Evolutionary conservation across 75 land plant species (phyloP).

Genomic region (Cupressus sempervirens): DNA sequence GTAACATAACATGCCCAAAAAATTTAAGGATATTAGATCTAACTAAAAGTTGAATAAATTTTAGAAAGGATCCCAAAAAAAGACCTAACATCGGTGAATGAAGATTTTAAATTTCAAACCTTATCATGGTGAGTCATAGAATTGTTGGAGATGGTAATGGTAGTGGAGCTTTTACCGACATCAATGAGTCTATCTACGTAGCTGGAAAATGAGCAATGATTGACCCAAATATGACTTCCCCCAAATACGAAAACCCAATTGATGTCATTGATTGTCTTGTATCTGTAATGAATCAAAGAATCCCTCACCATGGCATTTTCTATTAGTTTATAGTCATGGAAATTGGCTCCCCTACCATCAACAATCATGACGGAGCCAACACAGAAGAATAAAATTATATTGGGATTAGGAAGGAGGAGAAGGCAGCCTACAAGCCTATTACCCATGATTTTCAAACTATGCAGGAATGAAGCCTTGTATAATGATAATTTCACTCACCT

Average conservation of each 20-base stretch:
- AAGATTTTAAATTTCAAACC: constrained; percentile 12
- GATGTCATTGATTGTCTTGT: constrained; percentile 30
- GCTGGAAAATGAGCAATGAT: constrained; percentile 25
- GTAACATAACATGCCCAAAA: background rate
- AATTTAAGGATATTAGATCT: too few species aligned
- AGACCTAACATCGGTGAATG: background rate
- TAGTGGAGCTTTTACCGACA: constrained; percentile 29
- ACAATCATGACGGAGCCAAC: too few species aligned
- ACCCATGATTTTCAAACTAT: too few species aligned
- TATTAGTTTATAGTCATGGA: constrained; percentile 32
- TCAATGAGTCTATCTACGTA: constrained; percentile 34
- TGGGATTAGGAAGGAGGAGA: too few species aligned
- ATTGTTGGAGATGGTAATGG: constrained; percentile 43
- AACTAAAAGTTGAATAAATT: too few species aligned
- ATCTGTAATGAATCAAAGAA: constrained; percentile 23
- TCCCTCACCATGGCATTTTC: constrained; percentile 26
- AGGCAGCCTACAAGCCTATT: too few species aligned
- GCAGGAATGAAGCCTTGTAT: too few species aligned
- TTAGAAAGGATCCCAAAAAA: background rate
- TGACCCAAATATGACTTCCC: too few species aligned
- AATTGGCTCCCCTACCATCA: too few species aligned
- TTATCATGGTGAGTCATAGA: constrained; percentile 32
- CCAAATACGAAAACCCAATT: constrained; percentile 40
- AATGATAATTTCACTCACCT: too few species aligned
- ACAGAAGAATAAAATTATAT: too few species aligned